Evolutionary conservation across 352 stramenopile species (phyloP).

Genomic region (Phytophthora sp.): DNA sequence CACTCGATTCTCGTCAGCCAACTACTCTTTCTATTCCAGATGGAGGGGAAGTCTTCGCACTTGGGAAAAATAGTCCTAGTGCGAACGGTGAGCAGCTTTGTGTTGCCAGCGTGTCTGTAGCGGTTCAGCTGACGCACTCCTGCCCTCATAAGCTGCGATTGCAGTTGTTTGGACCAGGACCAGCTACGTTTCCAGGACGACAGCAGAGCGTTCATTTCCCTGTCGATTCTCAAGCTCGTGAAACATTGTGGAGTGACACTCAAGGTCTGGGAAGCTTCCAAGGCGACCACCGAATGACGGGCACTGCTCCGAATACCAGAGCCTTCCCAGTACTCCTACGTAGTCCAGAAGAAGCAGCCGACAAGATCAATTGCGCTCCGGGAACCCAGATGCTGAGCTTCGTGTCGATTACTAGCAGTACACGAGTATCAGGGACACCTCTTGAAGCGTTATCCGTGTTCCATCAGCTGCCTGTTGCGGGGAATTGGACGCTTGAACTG

Average conservation of each 20-base stretch:
- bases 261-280: slow-evolving; percentile 31
- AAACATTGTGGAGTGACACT: slow-evolving; percentile 56
- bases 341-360: slow-evolving; percentile 47
- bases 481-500: slow-evolving; percentile 69
- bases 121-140: slow-evolving; percentile 58
- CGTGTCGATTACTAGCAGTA: slow-evolving; percentile 21
- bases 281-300: slow-evolving; percentile 41
- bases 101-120: slow-evolving; percentile 51
- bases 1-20: slow-evolving; percentile 47
- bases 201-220: slow-evolving; percentile 53
- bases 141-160: slow-evolving; percentile 61
- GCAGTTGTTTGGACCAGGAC: slow-evolving; percentile 65
- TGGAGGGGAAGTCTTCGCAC: slow-evolving; percentile 54
- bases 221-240: slow-evolving; percentile 37
- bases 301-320: slow-evolving; percentile 43
- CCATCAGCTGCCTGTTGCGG: slow-evolving; percentile 53
- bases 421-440: slow-evolving; percentile 8
- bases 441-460: slow-evolving; percentile 65
- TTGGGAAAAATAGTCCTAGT: slow-evolving; percentile 43
- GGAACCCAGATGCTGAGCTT: slow-evolving; percentile 46
- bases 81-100: slow-evolving; percentile 47
- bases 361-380: slow-evolving; percentile 27
- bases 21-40: slow-evolving; percentile 50
- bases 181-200: slow-evolving; percentile 55
- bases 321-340: slow-evolving; percentile 61